Evolutionary conservation across 2,329 filamentous ascomycete species (phyloP).

Genomic region (Coniochaeta pulveracea): DNA sequence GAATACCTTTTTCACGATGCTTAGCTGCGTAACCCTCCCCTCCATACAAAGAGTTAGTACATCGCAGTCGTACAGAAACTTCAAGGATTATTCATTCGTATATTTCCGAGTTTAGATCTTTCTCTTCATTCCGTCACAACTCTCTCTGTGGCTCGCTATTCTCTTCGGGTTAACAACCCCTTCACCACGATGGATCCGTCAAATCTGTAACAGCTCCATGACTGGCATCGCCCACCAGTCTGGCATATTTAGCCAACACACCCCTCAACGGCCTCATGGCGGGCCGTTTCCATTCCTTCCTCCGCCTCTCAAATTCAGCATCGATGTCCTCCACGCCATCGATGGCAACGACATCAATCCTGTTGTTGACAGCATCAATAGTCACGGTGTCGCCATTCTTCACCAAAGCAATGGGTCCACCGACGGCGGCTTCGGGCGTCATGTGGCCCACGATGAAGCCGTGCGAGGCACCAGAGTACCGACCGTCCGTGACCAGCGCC

Average conservation of each 20-base stretch:
- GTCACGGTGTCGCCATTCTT: constrained; percentile 70
- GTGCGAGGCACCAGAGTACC: constrained; percentile 80
- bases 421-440: constrained; percentile 78
- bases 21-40: too few relatives aligned
- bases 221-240: constrained; percentile 80
- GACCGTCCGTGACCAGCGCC: constrained; percentile 82
- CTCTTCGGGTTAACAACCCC: neutral
- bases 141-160: too few relatives aligned
- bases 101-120: neutral
- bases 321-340: constrained; percentile 29
- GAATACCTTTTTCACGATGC: too few relatives aligned
- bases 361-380: constrained; percentile 75
- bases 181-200: constrained; percentile 14
- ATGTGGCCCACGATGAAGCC: constrained; percentile 94
- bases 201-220: constrained; percentile 81
- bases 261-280: constrained; percentile 66
- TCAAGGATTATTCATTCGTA: neutral
- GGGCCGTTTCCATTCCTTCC: constrained; percentile 55
- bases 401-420: constrained; percentile 80
- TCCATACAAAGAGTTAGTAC: too few relatives aligned
- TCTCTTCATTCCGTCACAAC: neutral
- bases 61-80: too few relatives aligned
- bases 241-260: constrained; percentile 80
- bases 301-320: constrained; percentile 46
- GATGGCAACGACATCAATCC: constrained; percentile 53